A percentile compares a stretch with the other conserved stretches of the same genome.
phyloP scores from a whole-genome alignment of 345 rosid species.

The Crucihimalaya himalaica region DNA sequence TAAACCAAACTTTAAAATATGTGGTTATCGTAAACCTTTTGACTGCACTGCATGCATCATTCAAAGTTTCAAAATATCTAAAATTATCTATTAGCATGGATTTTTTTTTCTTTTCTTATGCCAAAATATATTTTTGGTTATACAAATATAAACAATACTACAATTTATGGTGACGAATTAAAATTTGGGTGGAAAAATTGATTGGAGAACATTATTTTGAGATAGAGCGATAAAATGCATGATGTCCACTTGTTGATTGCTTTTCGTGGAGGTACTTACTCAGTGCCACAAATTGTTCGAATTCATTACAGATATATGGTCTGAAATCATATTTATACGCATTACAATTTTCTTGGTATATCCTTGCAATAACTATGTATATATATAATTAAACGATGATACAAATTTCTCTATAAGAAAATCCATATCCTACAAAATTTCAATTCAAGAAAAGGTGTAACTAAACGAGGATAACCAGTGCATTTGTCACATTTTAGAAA shows the following conservation, averaged over 20 bases:
- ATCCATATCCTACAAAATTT: not conserved
- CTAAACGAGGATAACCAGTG: not conserved
- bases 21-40: not conserved
- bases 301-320: not conserved
- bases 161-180: not conserved
- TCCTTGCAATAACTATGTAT: slow-evolving; percentile 8
- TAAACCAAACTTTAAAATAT: not conserved
- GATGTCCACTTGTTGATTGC: slow-evolving; percentile 31
- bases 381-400: not conserved
- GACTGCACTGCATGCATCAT: not conserved
- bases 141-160: not conserved
- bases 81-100: not conserved
- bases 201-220: slow-evolving; percentile 35
- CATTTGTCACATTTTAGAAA: not conserved
- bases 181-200: slow-evolving; percentile 21
- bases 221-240: slow-evolving; percentile 18
- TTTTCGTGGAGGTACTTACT: slow-evolving; percentile 28
- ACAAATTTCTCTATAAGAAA: not conserved
- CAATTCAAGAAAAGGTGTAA: not conserved
- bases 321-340: slow-evolving; percentile 7
- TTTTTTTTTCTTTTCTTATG: not conserved
- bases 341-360: slow-evolving; percentile 2
- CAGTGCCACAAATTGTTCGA: slow-evolving; percentile 29
- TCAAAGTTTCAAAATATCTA: not conserved
- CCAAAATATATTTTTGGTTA: not conserved